Evolutionary conservation across 495 filamentous ascomycete species (phyloP).

Genomic region (Evansstolkia leycettana): DNA sequence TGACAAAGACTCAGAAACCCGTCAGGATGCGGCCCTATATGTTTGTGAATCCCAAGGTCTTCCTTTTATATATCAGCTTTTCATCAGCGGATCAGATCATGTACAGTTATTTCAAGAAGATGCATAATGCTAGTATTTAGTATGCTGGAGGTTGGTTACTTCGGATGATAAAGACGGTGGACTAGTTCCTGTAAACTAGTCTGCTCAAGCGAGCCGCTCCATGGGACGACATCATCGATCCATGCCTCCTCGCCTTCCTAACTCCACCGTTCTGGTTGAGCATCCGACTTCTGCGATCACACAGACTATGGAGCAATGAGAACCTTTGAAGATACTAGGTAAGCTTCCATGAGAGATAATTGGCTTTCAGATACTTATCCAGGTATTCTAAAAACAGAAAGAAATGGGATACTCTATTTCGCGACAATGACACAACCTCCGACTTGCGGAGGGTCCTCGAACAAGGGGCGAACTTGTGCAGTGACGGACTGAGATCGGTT

Average conservation of each 20-base stretch:
- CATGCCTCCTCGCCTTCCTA: background rate
- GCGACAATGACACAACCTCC: slow-evolving; percentile 42
- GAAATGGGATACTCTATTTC: slow-evolving; percentile 57
- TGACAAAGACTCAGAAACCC: too few species aligned
- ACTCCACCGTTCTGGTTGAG: slow-evolving; percentile 4
- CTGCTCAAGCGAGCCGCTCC: too few species aligned
- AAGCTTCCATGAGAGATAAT: slow-evolving; percentile 2
- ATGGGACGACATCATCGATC: background rate
- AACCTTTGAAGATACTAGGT: slow-evolving; percentile 52
- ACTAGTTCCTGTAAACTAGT: too few species aligned
- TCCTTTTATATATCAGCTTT: too few species aligned
- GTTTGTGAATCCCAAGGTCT: too few species aligned
- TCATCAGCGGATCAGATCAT: too few species aligned
- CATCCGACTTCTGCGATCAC: slow-evolving; percentile 5
- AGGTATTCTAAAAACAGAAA: slow-evolving; percentile 17
- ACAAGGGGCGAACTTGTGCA: slow-evolving; percentile 45
- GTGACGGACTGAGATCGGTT: slow-evolving; percentile 66
- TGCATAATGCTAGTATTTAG: too few species aligned
- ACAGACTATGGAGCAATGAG: slow-evolving; percentile 36
- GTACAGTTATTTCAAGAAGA: too few species aligned
- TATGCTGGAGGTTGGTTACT: too few species aligned
- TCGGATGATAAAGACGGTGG: too few species aligned
- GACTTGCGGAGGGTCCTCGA: slow-evolving; percentile 55
- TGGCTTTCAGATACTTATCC: background rate
- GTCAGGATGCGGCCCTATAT: too few species aligned